Percentiles rank a stretch among this genome's conserved stretches.
phyloP scores from a whole-genome alignment of 2,329 filamentous ascomycete species.

The Exserohilum rostratum region DNA sequence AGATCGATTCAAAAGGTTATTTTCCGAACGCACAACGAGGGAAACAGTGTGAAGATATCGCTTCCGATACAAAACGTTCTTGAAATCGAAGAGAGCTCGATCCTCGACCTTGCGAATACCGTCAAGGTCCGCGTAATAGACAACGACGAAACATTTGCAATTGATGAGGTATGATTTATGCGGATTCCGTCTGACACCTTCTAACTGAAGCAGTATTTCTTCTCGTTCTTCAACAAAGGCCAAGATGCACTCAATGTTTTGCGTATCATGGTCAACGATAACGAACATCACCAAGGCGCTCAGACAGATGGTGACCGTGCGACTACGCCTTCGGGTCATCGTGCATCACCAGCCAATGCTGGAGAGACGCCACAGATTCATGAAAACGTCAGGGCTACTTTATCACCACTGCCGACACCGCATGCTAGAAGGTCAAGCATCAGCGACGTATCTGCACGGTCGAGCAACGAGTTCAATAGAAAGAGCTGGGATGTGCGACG shows the following conservation, averaged over 20 bases:
- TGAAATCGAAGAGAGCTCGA: constrained; percentile 88
- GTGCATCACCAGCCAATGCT: constrained; percentile 25
- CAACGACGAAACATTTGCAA: constrained; percentile 90
- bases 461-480: constrained; percentile 45
- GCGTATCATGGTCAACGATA: constrained; percentile 72
- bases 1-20: constrained; percentile 93
- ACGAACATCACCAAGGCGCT: constrained; percentile 50
- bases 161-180: constrained; percentile 74
- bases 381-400: constrained; percentile 52
- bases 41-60: constrained; percentile 95
- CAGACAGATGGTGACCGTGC: constrained; percentile 14
- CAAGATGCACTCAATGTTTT: constrained; percentile 82
- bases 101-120: constrained; percentile 90
- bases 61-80: constrained; percentile 87
- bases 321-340: constrained; percentile 21
- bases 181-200: neutral
- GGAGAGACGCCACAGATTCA: constrained; percentile 37
- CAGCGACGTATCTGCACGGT: constrained; percentile 52
- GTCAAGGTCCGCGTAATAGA: constrained; percentile 93
- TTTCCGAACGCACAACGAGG: constrained; percentile 93
- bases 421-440: constrained; percentile 44
- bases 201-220: constrained; percentile 73
- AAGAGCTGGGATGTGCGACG: constrained; percentile 50
- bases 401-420: constrained; percentile 49
- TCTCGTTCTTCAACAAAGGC: constrained; percentile 89